Percentiles rank a stretch among this genome's conserved stretches.
phyloP scores from a whole-genome alignment of 345 rosid species.

The Crucihimalaya himalaica region DNA sequence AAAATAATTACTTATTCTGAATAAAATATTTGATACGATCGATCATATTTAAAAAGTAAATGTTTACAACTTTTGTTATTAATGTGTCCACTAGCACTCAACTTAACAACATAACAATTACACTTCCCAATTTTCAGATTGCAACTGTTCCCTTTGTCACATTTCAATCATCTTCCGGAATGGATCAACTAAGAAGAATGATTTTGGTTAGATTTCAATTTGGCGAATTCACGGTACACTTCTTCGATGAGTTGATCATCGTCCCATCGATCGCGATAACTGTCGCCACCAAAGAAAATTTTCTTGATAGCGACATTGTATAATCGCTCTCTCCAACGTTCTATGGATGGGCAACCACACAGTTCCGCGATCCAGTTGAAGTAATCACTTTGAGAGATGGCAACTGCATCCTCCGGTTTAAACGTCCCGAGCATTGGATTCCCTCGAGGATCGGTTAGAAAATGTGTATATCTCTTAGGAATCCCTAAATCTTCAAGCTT shows the following conservation, averaged over 20 bases:
- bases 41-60: not conserved
- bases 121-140: not conserved
- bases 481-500: slow-evolving; percentile 42
- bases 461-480: slow-evolving; percentile 13
- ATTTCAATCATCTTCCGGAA: not conserved
- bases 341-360: slow-evolving; percentile 33
- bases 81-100: not conserved
- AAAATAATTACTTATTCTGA: too few relatives aligned
- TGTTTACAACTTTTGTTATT: not conserved
- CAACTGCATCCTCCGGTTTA: not conserved
- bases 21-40: too few relatives aligned
- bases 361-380: slow-evolving; percentile 54
- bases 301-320: not conserved
- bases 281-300: not conserved
- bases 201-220: not conserved
- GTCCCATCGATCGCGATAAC: slow-evolving; percentile 4
- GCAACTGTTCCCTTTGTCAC: not conserved
- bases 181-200: not conserved
- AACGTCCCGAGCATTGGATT: not conserved
- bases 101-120: not conserved
- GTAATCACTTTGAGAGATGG: not conserved
- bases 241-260: not conserved
- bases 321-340: slow-evolving; percentile 50
- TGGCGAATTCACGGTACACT: not conserved
- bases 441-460: not conserved